Base-by-base conservation (phyloP, 805 yeast species). In the Pichia pseudocactophila region DNA sequence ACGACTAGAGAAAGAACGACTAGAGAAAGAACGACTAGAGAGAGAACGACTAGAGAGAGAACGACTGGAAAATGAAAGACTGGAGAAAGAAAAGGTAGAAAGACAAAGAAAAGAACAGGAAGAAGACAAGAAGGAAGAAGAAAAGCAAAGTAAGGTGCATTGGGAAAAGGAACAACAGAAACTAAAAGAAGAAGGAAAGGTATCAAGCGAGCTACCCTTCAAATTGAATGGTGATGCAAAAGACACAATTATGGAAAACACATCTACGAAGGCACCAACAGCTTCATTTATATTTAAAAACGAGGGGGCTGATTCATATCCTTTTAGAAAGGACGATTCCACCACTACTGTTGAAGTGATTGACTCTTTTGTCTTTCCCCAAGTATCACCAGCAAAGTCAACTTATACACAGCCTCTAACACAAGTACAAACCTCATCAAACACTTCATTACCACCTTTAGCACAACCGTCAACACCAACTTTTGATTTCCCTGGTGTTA, bases 311-410 rank as follows among this genome's bases (percentile, higher is more conserved):
- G 6, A 4, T 7, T 6, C 6, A 28, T 22, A 5, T 6, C 8
- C 25, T 8, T 22, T 8, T 22, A 6, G 7, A 22, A 22, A 22
- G 8, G 7, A 26, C 25, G 9, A 26, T 22, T 9, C 41, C 17
- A 36, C 19, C 25, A 36, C 25, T 13, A 36, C 39, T 20, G 35
- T 44, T 13, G 54, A 50, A 30, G 30, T 43, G 9, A 53, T 53
- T 26, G 57, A 53, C 13, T 40, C 46, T 8, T 55, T 55, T 35
- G 20, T 36, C 3, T 56, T 56, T 36, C 59, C 61, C 0, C 51
- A 47, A 22, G 22, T 39, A 11, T 11, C 37, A 8, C 18, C 19
- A 4, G 15, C 33, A 15, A 31, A 26, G 18, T 6, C 27, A 32
- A 27, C 25, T 28, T 11, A 10, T 28, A 7, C 31, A 28, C 6